Conservation (phyloP, 352 stramenopile species). For the Thraustochytrium striatum region DNA sequence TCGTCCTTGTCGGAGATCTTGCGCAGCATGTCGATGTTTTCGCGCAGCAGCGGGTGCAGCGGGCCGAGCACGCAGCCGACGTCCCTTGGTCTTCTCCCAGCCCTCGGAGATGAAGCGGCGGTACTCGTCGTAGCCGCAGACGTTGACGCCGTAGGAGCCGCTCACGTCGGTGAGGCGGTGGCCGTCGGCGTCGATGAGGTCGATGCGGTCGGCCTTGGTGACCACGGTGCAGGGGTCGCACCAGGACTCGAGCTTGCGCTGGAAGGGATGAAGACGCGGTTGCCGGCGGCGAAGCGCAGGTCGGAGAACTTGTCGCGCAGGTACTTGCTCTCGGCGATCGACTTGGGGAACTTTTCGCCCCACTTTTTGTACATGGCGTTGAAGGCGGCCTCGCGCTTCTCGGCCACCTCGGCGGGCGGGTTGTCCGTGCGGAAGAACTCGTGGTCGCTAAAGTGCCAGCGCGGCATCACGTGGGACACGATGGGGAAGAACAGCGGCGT, state of each 20-base stretch:
- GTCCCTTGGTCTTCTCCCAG: slow-evolving; percentile 44
- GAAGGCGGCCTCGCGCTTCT: slow-evolving; percentile 49
- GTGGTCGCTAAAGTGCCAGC: slow-evolving; percentile 46
- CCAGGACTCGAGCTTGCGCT: slow-evolving; percentile 46
- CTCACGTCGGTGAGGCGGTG: slow-evolving; percentile 51
- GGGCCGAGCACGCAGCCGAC: slow-evolving; percentile 51
- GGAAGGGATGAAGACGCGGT: slow-evolving; percentile 54
- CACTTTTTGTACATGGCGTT: slow-evolving; percentile 19
- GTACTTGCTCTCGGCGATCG: slow-evolving; percentile 35
- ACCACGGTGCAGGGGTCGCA: slow-evolving; percentile 49
- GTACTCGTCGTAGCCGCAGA: slow-evolving; percentile 55
- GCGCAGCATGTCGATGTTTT: slow-evolving; percentile 46
- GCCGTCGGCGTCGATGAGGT: slow-evolving; percentile 52
- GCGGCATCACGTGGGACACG: slow-evolving; percentile 47
- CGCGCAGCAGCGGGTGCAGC: slow-evolving; percentile 51
- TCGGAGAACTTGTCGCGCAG: slow-evolving; percentile 51
- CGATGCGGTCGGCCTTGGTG: slow-evolving; percentile 8
- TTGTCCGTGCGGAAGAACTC: slow-evolving; percentile 51
- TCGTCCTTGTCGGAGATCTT: slow-evolving; percentile 51
- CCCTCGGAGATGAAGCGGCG: slow-evolving; percentile 51
- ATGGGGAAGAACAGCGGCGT: slow-evolving; percentile 45
- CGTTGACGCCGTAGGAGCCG: slow-evolving; percentile 55
- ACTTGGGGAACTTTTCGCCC: slow-evolving; percentile 40
- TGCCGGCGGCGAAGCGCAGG: slow-evolving; percentile 52
- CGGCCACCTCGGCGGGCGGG: slow-evolving; percentile 30